A percentile compares a stretch with the other conserved stretches of the same genome.
Evolutionary conservation across 2,329 filamentous ascomycete species (phyloP).

Genomic region (Fusarium zealandicum): DNA sequence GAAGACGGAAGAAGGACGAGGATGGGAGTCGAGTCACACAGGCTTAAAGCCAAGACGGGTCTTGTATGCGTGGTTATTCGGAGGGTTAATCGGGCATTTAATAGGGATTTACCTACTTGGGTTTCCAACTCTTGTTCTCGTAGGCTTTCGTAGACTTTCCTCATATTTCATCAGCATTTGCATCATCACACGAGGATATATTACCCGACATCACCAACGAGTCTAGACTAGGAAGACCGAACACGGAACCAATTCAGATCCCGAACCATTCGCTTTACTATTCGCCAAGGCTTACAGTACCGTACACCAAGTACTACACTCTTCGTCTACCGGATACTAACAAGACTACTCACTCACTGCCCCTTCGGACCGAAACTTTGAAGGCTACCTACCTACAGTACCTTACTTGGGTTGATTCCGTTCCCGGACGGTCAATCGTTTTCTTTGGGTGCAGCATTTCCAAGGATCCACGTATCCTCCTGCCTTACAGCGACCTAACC

Average conservation of each 20-base stretch:
- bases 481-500: not conserved
- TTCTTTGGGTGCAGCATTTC: not conserved
- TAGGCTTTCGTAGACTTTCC: too few relatives aligned
- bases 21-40: slow-evolving; percentile 34
- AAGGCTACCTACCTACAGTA: too few relatives aligned
- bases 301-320: too few relatives aligned
- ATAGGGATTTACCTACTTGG: not conserved
- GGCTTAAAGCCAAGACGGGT: not conserved
- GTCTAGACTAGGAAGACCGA: too few relatives aligned
- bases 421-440: not conserved
- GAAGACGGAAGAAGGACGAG: slow-evolving; percentile 35
- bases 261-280: too few relatives aligned
- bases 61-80: slow-evolving; percentile 19
- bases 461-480: not conserved
- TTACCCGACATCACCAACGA: too few relatives aligned
- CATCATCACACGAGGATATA: not conserved
- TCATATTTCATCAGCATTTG: too few relatives aligned
- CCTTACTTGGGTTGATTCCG: too few relatives aligned
- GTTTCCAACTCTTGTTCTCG: too few relatives aligned
- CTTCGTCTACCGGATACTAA: too few relatives aligned
- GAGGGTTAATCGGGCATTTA: slow-evolving; percentile 13
- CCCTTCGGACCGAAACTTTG: slow-evolving; percentile 13
- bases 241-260: too few relatives aligned
- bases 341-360: slow-evolving; percentile 1
- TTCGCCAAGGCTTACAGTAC: too few relatives aligned